phyloP scores from a whole-genome alignment of 345 rosid genomes.

The Hypericum perforatum region DNA sequence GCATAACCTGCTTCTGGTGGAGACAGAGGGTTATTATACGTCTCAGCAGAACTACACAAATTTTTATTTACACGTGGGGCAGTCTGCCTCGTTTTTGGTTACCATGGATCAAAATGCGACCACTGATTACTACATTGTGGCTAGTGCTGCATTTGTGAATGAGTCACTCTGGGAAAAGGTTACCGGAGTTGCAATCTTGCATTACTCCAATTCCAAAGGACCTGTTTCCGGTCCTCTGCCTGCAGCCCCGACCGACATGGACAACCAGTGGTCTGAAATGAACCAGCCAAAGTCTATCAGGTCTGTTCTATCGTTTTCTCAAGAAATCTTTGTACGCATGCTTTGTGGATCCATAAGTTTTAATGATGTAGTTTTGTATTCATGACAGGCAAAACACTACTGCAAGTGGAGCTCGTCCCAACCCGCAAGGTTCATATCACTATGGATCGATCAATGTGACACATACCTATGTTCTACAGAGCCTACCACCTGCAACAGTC shows the following conservation, averaged over 20 bases:
- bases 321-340: neutral
- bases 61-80: slow-evolving; percentile 87
- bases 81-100: slow-evolving; percentile 79
- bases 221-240: slow-evolving; percentile 78
- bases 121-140: slow-evolving; percentile 78
- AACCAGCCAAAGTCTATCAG: slow-evolving; percentile 76
- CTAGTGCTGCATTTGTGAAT: slow-evolving; percentile 89
- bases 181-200: slow-evolving; percentile 88
- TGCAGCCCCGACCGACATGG: slow-evolving; percentile 53
- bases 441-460: slow-evolving; percentile 82
- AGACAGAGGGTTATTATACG: slow-evolving; percentile 79
- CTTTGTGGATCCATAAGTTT: no score
- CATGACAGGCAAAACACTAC: slow-evolving; percentile 65
- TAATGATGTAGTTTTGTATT: slow-evolving; percentile 3
- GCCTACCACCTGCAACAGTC: slow-evolving; percentile 56
- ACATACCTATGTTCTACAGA: slow-evolving; percentile 49
- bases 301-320: slow-evolving; percentile 23
- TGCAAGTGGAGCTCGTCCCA: slow-evolving; percentile 97
- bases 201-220: slow-evolving; percentile 82
- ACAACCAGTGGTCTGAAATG: slow-evolving; percentile 71
- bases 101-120: slow-evolving; percentile 88
- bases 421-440: slow-evolving; percentile 93
- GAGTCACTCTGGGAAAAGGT: slow-evolving; percentile 83
- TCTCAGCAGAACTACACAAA: slow-evolving; percentile 56
- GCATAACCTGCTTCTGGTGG: slow-evolving; percentile 73